Conservation (phyloP, 345 rosid genomes). For the Syzygium grande region DNA sequence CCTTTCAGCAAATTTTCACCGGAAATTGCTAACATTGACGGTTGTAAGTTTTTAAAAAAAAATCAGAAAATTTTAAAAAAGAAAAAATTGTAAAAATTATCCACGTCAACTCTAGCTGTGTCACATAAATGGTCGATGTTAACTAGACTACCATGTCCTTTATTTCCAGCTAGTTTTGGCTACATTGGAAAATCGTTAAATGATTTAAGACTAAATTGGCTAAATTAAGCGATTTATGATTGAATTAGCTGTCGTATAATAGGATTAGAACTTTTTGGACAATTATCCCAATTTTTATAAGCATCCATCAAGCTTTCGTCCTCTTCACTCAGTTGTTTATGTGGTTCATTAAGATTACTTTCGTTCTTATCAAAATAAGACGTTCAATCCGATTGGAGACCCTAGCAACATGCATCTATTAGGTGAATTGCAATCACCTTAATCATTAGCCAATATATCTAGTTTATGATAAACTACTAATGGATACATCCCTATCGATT, state of each 20-base stretch:
- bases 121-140: neutral
- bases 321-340: neutral
- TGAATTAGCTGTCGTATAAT: too few species aligned
- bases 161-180: neutral
- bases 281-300: neutral
- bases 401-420: neutral
- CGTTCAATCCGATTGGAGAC: neutral
- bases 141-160: fast-evolving
- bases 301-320: neutral
- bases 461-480: neutral
- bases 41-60: too few species aligned
- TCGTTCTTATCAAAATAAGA: neutral
- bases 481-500: neutral
- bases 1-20: fast-evolving
- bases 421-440: neutral
- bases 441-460: neutral
- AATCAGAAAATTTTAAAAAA: too few species aligned
- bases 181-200: too few species aligned
- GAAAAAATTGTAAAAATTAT: too few species aligned
- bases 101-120: neutral
- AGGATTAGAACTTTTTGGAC: too few species aligned
- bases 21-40: neutral
- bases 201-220: neutral
- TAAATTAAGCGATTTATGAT: too few species aligned
- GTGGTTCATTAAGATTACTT: neutral